phyloP scores from a whole-genome alignment of 78 protist species.

The Dictyostelium intermedium region DNA sequence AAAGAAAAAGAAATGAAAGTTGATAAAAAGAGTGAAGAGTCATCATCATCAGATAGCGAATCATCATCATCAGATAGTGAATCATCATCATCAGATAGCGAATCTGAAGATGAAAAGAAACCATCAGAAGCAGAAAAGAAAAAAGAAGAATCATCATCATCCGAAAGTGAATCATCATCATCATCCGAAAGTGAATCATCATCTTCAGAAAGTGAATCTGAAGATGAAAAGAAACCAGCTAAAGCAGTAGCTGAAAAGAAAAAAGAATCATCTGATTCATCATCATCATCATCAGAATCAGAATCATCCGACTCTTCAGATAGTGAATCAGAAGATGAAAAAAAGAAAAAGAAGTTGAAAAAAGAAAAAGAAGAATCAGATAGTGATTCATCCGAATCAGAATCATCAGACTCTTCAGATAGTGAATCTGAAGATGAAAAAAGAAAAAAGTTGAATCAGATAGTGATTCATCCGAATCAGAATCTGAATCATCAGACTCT shows the following conservation, averaged over 20 bases:
- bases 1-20: neutral
- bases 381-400: neutral
- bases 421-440: neutral
- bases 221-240: neutral
- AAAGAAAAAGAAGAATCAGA: neutral
- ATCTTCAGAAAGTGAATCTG: neutral
- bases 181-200: neutral
- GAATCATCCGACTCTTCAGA: neutral
- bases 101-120: neutral
- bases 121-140: neutral
- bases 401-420: neutral
- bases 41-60: neutral
- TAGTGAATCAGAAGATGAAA: conserved; percentile 19
- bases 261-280: neutral
- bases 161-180: neutral
- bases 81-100: neutral
- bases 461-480: neutral
- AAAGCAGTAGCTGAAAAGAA: neutral
- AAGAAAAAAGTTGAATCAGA: neutral
- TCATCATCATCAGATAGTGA: neutral
- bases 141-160: neutral
- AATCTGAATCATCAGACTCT: neutral
- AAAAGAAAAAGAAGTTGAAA: neutral
- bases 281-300: neutral
- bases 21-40: neutral